Evolutionary conservation across 768 basidiomycete genomes (phyloP).

Genomic region (Nidularia sp.): DNA sequence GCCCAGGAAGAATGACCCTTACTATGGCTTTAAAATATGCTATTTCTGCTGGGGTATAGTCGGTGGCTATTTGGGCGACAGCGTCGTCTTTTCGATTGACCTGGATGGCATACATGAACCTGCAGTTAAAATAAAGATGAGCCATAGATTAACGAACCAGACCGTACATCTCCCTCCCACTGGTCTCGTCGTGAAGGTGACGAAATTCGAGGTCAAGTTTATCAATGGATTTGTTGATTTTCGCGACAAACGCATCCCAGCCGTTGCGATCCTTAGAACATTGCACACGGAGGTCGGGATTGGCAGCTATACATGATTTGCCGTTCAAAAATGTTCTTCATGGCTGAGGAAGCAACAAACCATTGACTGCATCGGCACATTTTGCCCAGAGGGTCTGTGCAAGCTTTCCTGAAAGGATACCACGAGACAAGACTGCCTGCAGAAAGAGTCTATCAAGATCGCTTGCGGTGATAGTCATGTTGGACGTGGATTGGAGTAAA

Average conservation of each 20-base stretch:
- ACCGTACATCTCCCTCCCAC: slow-evolving; percentile 61
- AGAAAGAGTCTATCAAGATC: slow-evolving; percentile 78
- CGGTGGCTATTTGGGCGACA: slow-evolving; percentile 80
- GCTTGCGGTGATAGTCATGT: slow-evolving; percentile 39
- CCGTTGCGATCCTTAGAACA: slow-evolving; percentile 35
- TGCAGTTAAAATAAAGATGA: neutral
- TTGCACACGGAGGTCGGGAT: slow-evolving; percentile 44
- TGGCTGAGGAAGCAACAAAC: slow-evolving; percentile 27
- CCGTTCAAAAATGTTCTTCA: slow-evolving; percentile 5
- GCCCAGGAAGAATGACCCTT: slow-evolving; percentile 15
- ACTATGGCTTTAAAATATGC: slow-evolving; percentile 83
- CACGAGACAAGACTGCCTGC: slow-evolving; percentile 72
- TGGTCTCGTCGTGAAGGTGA: slow-evolving; percentile 55
- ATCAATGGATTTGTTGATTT: slow-evolving; percentile 62
- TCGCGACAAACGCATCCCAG: slow-evolving; percentile 58
- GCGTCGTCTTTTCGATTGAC: slow-evolving; percentile 80
- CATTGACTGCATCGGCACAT: slow-evolving; percentile 63
- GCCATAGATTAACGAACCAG: slow-evolving; percentile 43
- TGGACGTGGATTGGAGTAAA: neutral
- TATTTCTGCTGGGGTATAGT: slow-evolving; percentile 76
- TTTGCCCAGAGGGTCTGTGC: slow-evolving; percentile 66
- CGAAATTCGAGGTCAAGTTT: slow-evolving; percentile 73
- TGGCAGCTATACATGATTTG: slow-evolving; percentile 35
- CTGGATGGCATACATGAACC: slow-evolving; percentile 29
- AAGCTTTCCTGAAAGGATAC: slow-evolving; percentile 59